phyloP scores from a whole-genome alignment of 2,329 filamentous ascomycete genomes.

The Diaporthe batatas region DNA sequence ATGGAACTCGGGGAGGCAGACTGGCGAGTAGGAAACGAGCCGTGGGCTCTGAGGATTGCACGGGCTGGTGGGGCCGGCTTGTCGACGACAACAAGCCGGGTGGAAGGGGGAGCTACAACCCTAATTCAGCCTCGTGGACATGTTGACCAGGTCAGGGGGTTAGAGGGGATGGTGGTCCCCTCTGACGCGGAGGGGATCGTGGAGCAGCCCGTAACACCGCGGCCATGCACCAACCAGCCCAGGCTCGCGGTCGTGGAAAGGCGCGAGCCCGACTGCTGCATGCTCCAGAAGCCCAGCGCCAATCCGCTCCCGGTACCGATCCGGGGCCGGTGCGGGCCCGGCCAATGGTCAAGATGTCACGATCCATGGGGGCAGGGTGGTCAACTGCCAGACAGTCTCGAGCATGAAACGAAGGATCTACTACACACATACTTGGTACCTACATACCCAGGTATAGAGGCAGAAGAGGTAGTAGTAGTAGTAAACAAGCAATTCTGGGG shows the following conservation, averaged over 20 bases:
- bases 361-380: not conserved
- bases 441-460: too few species aligned
- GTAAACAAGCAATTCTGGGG: not conserved
- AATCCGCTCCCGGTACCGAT: slow-evolving; percentile 7
- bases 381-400: not conserved
- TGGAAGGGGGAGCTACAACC: slow-evolving; percentile 17
- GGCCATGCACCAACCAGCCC: not conserved
- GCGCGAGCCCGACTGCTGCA: slow-evolving; percentile 27
- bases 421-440: too few species aligned
- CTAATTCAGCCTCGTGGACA: slow-evolving; percentile 35
- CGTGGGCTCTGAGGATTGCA: not conserved
- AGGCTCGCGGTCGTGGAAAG: slow-evolving; percentile 18
- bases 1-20: not conserved
- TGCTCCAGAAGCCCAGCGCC: not conserved
- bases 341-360: slow-evolving; percentile 1
- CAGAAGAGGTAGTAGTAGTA: too few species aligned
- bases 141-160: slow-evolving; percentile 9
- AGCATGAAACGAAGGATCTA: not conserved
- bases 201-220: slow-evolving; percentile 28
- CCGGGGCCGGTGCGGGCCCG: slow-evolving; percentile 15
- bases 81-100: slow-evolving; percentile 13
- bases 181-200: not conserved
- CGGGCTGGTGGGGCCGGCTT: not conserved
- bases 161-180: not conserved
- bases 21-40: slow-evolving; percentile 24